These are phyloP conservation scores for Coemansia asiatica DNA, from an alignment of 192 early-diverging fungal species.

Conservation along the genomic window DNA sequence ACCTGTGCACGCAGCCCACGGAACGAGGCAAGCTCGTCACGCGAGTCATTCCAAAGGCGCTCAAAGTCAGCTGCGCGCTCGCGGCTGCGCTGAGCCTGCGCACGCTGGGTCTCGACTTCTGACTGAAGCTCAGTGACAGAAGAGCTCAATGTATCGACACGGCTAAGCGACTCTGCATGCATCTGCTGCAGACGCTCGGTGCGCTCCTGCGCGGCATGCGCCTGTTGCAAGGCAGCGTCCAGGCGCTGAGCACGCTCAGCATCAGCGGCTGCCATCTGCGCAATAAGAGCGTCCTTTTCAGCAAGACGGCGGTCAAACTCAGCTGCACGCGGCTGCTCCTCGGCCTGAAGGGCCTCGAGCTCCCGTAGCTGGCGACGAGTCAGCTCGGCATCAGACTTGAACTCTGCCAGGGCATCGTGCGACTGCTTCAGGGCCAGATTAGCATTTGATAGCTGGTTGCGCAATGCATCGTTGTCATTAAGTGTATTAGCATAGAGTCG, in stretches of 20 bases:
- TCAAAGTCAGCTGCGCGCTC: constrained; percentile 37
- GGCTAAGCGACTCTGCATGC: constrained; percentile 33
- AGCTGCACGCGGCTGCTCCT: constrained; percentile 18
- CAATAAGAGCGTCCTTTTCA: constrained; percentile 15
- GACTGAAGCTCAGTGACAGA: constrained; percentile 18
- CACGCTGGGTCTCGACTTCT: constrained; percentile 22
- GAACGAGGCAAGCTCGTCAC: constrained; percentile 37
- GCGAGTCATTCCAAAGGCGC: constrained; percentile 45
- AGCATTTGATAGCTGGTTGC: constrained; percentile 47
- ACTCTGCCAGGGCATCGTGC: constrained; percentile 40
- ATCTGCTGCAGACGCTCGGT: constrained; percentile 43
- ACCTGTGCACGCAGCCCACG: constrained; percentile 28
- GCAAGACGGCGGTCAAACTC: constrained; percentile 20
- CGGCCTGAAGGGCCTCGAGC: constrained; percentile 33
- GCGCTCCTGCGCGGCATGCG: constrained; percentile 40
- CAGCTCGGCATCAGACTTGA: constrained; percentile 35
- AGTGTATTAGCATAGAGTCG: constrained; percentile 52
- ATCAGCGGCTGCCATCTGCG: constrained; percentile 19
- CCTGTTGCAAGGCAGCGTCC: constrained; percentile 27
- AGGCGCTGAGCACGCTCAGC: constrained; percentile 29
- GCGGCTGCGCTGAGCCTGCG: constrained; percentile 17
- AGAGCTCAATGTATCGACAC: constrained; percentile 22
- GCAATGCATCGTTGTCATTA: constrained; percentile 53
- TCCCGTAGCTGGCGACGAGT: constrained; percentile 38
- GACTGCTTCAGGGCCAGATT: constrained; percentile 47